Base-by-base conservation (phyloP, 768 basidiomycete genomes). In the Auricularia heimuer region DNA sequence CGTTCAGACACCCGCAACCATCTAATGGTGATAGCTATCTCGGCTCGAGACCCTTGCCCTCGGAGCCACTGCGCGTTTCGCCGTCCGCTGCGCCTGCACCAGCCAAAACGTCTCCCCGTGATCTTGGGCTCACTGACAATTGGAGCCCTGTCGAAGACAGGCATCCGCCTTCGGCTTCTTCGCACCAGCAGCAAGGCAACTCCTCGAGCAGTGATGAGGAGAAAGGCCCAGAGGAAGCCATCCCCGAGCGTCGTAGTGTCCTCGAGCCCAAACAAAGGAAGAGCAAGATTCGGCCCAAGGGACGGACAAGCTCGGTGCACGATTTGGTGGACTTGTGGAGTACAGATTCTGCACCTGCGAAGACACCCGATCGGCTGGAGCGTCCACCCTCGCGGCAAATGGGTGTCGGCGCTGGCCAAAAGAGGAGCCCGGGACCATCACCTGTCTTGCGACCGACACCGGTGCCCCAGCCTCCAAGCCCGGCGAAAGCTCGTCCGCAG, bases 241-340 rank as follows among this genome's bases (percentile, higher is more conserved):
- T 62, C 16, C 75, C 77, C 65, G 69, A 37, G 68, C 71, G 18
- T 71, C 71, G 66, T 69, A 35, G 36, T 69, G 47, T 68, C 6
- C 56, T 60, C 16, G 62, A 36, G 44, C 44, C 44, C 16, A 62
- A 47, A 35, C 35, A 10, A 7, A 34, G 61, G 74, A 62, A 75
- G 73, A 62, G 71, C 75, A 51, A 80, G 74, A 69, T 73, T 7
- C 36, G 21, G 21, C 63, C 76, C 54, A 85, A 84, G 69, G 78
- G 82, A 47, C 77, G 90, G 67, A 89, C 92, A 77, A 87, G 85
- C 70, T 92, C 92, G 12, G 90, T 92, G 29, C 90, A 94, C 70
- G 88, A 93, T 70, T 72, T 92, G 64, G 88, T 92, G 35, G 88
- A 89, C 72, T 73, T 92, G 35, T 92, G 87, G 80, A 89, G 89